Conservation (phyloP, 176 grass and related monocot genomes). For the Musa beccarii region DNA sequence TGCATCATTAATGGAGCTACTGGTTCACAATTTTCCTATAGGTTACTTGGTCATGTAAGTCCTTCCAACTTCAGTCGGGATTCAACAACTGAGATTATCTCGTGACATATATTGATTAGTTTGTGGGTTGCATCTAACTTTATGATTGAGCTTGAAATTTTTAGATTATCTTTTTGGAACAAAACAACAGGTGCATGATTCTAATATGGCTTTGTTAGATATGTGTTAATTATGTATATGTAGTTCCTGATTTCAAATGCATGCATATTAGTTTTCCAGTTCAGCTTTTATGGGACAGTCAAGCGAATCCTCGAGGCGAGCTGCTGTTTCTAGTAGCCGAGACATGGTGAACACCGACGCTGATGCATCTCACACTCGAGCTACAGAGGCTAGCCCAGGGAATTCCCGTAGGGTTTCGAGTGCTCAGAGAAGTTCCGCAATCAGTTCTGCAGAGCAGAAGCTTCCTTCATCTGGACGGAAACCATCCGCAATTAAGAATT, state of each 20-base stretch:
- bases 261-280: constrained; percentile 41
- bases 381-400: constrained; percentile 65
- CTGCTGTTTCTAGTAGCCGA: constrained; percentile 55
- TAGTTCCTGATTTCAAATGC: constrained; percentile 24
- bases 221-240: background rate
- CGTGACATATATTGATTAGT: no score
- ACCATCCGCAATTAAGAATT: constrained; percentile 54
- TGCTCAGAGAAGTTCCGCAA: constrained; percentile 49
- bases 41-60: no score
- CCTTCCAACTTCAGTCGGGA: no score
- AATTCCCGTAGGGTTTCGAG: constrained; percentile 45
- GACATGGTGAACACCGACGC: constrained; percentile 35
- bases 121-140: no score
- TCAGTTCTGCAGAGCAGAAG: constrained; percentile 39
- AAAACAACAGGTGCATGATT: no score
- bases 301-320: constrained; percentile 72
- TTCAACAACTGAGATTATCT: no score
- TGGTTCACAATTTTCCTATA: no score
- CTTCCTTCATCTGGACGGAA: constrained; percentile 43
- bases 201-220: no score
- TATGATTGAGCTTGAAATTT: no score
- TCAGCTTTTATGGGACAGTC: constrained; percentile 58
- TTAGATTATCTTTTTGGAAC: no score
- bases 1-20: no score
- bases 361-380: constrained; percentile 44